Conservation (phyloP, 805 yeast species). For the Lipomyces starkeyi region DNA sequence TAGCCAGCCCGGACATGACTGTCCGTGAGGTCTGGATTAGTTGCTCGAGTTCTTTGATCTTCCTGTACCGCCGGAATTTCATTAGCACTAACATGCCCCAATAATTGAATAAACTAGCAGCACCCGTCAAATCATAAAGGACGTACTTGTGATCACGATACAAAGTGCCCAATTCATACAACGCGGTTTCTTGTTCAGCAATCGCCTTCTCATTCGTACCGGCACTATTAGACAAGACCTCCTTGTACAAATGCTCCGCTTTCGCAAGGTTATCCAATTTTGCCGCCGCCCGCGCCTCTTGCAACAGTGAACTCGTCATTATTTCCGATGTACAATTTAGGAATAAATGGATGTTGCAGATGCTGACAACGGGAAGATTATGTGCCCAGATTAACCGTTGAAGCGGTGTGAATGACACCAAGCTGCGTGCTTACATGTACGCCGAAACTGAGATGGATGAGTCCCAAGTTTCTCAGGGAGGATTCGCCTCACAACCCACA, state of each 20-base stretch:
- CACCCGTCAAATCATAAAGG: not conserved
- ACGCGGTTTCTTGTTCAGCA: constrained; percentile 69
- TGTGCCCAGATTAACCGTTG: not conserved
- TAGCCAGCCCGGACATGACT: constrained; percentile 81
- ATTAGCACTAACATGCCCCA: not conserved
- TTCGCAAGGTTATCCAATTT: constrained; percentile 54
- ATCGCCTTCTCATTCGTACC: constrained; percentile 50
- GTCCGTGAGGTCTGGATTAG: constrained; percentile 72
- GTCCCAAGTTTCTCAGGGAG: too few species aligned
- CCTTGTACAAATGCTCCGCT: constrained; percentile 67
- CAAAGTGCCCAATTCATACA: constrained; percentile 75
- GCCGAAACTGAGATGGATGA: not conserved
- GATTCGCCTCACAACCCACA: not conserved
- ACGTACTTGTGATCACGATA: constrained; percentile 55
- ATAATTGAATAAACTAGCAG: not conserved
- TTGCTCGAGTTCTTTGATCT: constrained; percentile 58
- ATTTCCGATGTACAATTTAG: not conserved
- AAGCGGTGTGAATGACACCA: not conserved
- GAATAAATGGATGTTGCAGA: not conserved
- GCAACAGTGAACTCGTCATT: constrained; percentile 14
- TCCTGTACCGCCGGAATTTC: constrained; percentile 16
- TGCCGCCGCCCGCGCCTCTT: constrained; percentile 65
- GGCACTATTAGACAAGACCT: constrained; percentile 51
- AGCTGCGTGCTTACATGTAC: not conserved
- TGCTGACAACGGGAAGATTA: not conserved